Conservation (phyloP, 352 stramenopile genomes). For the Globisporangium yorkense region DNA sequence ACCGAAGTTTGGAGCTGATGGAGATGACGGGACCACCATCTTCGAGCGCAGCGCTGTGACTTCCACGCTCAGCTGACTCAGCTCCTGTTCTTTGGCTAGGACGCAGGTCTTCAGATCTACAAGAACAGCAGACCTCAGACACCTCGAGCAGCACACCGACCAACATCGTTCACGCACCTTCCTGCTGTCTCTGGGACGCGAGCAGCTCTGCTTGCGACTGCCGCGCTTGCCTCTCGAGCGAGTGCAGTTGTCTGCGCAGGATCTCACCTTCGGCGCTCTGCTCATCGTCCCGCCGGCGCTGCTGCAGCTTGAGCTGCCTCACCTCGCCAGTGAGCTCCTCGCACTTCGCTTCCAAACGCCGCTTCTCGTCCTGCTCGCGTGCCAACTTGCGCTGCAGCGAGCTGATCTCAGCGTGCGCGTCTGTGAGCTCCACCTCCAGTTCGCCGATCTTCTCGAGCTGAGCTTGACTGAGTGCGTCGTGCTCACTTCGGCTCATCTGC, state of each 20-base stretch:
- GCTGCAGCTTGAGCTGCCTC: conserved; percentile 12
- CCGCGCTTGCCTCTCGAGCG: conserved; percentile 18
- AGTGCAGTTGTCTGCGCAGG: conserved; percentile 31
- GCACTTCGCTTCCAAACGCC: neutral
- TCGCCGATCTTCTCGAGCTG: conserved; percentile 28
- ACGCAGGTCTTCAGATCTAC: conserved; percentile 13
- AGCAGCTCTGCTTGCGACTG: conserved; percentile 23
- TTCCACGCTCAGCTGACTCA: neutral
- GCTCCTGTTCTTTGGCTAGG: conserved; percentile 12
- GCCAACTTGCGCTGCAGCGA: conserved; percentile 21
- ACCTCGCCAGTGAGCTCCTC: conserved; percentile 15
- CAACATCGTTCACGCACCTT: neutral
- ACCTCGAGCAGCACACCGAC: neutral
- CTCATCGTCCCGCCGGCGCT: conserved; percentile 15
- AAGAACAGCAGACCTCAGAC: conserved; percentile 1
- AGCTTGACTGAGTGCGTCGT: conserved; percentile 14
- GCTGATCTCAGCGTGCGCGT: conserved; percentile 9
- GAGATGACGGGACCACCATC: neutral
- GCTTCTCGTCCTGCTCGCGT: conserved; percentile 17
- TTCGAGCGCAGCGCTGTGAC: neutral
- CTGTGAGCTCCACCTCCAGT: conserved; percentile 25
- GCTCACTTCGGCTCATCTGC: conserved; percentile 13
- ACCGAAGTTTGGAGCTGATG: conserved; percentile 2
- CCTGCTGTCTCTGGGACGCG: conserved; percentile 17
- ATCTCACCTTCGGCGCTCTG: conserved; percentile 55